Conservation (phyloP, 768 basidiomycete genomes). For the Boletus sp. region DNA sequence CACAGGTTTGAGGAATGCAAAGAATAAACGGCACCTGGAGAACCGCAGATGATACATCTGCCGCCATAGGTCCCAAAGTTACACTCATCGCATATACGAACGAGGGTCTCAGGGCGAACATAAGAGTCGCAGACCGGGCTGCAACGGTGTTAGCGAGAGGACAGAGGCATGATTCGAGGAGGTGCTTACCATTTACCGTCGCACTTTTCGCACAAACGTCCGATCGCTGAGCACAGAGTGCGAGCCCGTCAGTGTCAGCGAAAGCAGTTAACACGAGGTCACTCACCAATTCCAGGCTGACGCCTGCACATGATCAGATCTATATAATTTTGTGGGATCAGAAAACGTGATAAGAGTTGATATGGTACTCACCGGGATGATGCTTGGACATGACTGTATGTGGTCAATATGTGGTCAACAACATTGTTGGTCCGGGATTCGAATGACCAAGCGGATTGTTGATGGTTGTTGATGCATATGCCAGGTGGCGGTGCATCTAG, state of each 20-base stretch:
- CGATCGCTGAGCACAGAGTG: slow-evolving; percentile 65
- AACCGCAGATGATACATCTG: slow-evolving; percentile 95
- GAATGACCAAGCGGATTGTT: slow-evolving; percentile 12
- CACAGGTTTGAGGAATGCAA: not conserved
- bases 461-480: slow-evolving; percentile 6
- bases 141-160: not conserved
- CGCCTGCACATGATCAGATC: slow-evolving; percentile 99
- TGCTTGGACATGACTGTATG: slow-evolving; percentile 76
- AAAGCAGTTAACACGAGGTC: not conserved
- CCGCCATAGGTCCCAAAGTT: slow-evolving; percentile 99
- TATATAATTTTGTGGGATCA: slow-evolving; percentile 28
- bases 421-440: no score
- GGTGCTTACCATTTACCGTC: slow-evolving; percentile 93
- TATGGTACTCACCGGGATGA: slow-evolving; percentile 62
- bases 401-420: slow-evolving; percentile 2
- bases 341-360: not conserved
- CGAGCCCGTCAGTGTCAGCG: slow-evolving; percentile 8
- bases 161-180: not conserved
- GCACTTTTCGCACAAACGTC: slow-evolving; percentile 97
- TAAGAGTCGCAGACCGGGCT: slow-evolving; percentile 99
- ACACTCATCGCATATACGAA: slow-evolving; percentile 98
- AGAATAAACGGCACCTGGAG: slow-evolving; percentile 64
- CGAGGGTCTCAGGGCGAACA: slow-evolving; percentile 96
- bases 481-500: slow-evolving; percentile 16
- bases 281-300: slow-evolving; percentile 93